Base-by-base conservation (phyloP, 2,329 filamentous ascomycete species). In the Septoria linicola region DNA sequence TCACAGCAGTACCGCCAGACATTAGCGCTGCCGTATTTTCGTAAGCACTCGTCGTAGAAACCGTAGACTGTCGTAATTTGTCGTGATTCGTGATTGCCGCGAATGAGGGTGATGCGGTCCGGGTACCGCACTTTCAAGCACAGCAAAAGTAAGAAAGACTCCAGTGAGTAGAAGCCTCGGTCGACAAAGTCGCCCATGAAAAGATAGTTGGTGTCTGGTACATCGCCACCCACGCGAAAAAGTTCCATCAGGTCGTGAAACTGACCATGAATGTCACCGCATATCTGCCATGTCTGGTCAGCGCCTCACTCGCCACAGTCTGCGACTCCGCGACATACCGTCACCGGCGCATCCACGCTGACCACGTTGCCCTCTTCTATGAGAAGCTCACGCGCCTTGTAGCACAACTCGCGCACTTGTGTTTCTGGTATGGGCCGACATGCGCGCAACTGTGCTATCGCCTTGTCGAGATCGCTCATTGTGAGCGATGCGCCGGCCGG, bases 181-280 rank as follows among this genome's bases (percentile, higher is more conserved):
- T 99, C 92, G 68, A 99, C 92, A 65, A 96, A 99, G 72, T 99
- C 92, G 68, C 92, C 92, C 55, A 99, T 82, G 70, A 99, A 99
- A 41, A 99, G 80, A 71, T 99, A 99, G 70, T 99, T 99, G 41
- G 93, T 99, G 71, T 99, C 90, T 16, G 93, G 93, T 72, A 92
- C 96, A 72, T 88, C 95, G 51, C 93, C 93, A 54, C 93, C 93
- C 64, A 99, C 97, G 72, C 90, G 89, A 75, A 99, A 99, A 62
- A 99, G 97, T 78, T 99, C 93, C 62, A 99, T 93, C 73, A 99
- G 82, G 71, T 99, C 93, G 72, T 92, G 97, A 75, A 99, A 99
- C 73, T 99, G 93, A 54, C 93, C 93, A 68, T 97, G 92, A 51
- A 97, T 96, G 68, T 96, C 92, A 64, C 92, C 92, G 67, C 92